Conservation (phyloP, 2,329 filamentous ascomycete species). For the Aureobasidium sp. region DNA sequence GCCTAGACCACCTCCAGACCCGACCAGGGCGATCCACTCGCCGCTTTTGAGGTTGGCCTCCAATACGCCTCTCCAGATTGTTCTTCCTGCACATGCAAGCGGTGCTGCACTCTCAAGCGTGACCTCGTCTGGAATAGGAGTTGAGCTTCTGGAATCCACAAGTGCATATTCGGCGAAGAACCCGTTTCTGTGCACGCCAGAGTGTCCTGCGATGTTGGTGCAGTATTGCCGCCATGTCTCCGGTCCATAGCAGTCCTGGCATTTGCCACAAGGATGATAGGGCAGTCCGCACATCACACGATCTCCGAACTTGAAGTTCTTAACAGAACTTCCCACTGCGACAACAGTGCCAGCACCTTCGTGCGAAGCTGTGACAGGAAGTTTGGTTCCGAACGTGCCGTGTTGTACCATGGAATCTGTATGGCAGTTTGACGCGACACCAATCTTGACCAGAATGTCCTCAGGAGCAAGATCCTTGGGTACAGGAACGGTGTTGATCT, state of each 20-base stretch:
- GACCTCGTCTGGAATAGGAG: conserved; percentile 41
- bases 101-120: conserved; percentile 46
- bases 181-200: conserved; percentile 46
- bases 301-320: conserved; percentile 41
- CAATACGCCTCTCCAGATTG: conserved; percentile 41
- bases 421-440: conserved; percentile 54
- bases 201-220: conserved; percentile 33
- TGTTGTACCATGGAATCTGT: conserved; percentile 50
- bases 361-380: conserved; percentile 49
- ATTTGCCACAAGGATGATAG: conserved; percentile 46
- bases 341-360: conserved; percentile 51
- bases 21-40: conserved; percentile 33
- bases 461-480: conserved; percentile 39
- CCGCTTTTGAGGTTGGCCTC: conserved; percentile 33
- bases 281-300: conserved; percentile 50
- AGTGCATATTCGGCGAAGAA: conserved; percentile 50
- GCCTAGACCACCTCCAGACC: conserved; percentile 40
- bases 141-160: conserved; percentile 41
- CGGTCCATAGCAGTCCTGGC: conserved; percentile 43
- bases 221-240: conserved; percentile 49
- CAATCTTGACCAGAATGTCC: conserved; percentile 54
- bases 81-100: conserved; percentile 48
- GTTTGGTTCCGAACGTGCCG: conserved; percentile 40
- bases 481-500: conserved; percentile 42
- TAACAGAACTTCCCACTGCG: conserved; percentile 35